Evolutionary conservation across 345 rosid species (phyloP), one percentile per base, ranked within the genome.

Genomic region (Microthlaspi erraticum): DNA sequence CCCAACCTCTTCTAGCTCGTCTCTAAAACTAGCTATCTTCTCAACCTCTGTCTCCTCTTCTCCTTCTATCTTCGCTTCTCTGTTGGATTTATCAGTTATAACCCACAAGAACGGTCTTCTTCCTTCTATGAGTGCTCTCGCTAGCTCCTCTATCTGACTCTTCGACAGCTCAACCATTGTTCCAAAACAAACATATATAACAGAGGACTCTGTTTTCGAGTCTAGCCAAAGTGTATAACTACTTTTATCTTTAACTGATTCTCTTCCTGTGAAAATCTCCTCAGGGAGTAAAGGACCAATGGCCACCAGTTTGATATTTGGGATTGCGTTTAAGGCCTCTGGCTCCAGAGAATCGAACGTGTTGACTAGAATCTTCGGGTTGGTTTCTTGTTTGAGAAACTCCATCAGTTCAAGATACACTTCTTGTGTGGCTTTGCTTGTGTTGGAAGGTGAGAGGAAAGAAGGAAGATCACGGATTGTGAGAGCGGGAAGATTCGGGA

Each of bases 141-240:
- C 86, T 0, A 85, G 52, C 23, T 84, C 89, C 52, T 80, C 82
- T 19, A 78, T 51, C 54, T 88, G 92, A 45, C 39, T 57, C 70
- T 80, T 79, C 0, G 86, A 66, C 20, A 88, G 9, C 64, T 49
- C 71, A 33, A 71, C 57, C 26, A 82, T 17, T 77, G 82, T 89
- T 20, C 96, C 96, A 52, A 87, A 89, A 2, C 93, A 82, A 13
- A 87, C 74, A 18, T 87, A 89, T 18, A 89, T 61, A 32, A 87
- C 87, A 10, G 91, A 87, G 23, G 82, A 74, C 34, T 79, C 68
- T 34, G 81, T 49, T 65, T 80, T 78, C 3, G 84, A 82, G 51
- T 80, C 55, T 26, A 87, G 59, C 89, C 88, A 90, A 56, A 62
- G 67, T 3, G 6, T 18, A 20, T 50, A 50, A 9, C 29, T 5